phyloP scores from a whole-genome alignment of 192 early-diverging fungal genomes.

The Rhizophagus clarus region DNA sequence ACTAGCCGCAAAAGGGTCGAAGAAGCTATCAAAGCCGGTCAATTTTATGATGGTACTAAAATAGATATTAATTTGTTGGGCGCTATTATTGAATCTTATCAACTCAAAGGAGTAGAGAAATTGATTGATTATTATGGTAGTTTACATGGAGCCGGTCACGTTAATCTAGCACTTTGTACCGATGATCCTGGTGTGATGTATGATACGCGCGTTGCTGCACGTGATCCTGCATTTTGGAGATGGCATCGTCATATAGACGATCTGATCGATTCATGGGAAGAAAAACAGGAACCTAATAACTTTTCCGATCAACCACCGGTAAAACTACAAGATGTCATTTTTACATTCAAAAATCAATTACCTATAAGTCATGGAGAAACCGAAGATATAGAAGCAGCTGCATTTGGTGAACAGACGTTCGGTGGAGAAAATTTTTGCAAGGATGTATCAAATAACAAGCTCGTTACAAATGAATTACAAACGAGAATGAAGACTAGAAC shows the following conservation, averaged over 20 bases:
- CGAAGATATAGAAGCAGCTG: background rate
- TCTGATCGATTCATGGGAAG: background rate
- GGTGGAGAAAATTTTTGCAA: background rate
- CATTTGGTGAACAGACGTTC: background rate
- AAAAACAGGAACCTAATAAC: background rate
- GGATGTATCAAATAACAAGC: background rate
- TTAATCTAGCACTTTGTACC: background rate
- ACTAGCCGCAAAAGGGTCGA: background rate
- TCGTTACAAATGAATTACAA: background rate
- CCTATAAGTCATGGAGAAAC: background rate
- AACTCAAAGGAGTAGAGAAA: background rate
- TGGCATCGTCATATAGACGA: constrained; percentile 18
- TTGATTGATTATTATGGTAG: background rate
- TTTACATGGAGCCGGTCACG: background rate
- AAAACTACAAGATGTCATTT: background rate
- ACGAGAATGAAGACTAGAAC: background rate
- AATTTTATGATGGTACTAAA: background rate
- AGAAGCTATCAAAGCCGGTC: background rate
- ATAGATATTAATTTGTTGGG: background rate
- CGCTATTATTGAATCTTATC: background rate
- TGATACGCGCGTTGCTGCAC: background rate
- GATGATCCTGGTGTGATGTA: background rate
- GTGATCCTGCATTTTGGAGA: constrained; percentile 10
- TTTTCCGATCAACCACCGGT: background rate
- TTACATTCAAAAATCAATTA: constrained; percentile 1